Evolutionary conservation across 23 red algal species (phyloP), one percentile per base, ranked within the genome.

Genomic region (Agarophyton chilense): DNA sequence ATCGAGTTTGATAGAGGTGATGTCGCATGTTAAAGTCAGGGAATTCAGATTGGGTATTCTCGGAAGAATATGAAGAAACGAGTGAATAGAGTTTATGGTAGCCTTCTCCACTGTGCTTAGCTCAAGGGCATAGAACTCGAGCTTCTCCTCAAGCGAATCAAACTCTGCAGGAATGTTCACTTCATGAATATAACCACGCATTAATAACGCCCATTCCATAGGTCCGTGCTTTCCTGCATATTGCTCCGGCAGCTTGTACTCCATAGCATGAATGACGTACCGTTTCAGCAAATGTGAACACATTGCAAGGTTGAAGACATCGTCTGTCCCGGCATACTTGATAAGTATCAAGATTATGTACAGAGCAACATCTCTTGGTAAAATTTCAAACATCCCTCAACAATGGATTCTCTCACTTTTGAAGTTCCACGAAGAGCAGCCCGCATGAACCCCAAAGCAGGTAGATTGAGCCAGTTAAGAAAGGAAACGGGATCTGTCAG

Each of bases 11-110:
- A 31, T 26, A 36, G 60, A 4, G 60, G 6, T 14, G 6, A 65
- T 25, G 22, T 65, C 60, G 60, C 60, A 65, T 35, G 60, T 65
- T 14, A 65, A 36, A 65, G 60, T 65, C 60, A 65, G 60, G 10
- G 60, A 65, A 36, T 7, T 7, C 0, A 65, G 60, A 29, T 65
- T 65, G 29, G 60, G 60, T 29, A 65, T 65, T 65, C 31, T 65
- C 18, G 60, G 60, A 38, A 65, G 60, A 36, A 65, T 29, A 18
- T 65, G 31, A 0, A 31, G 60, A 38, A 65, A 33, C 31, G 60
- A 65, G 11, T 1, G 4, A 14, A 65, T 36, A 65, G 60, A 65
- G 29, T 65, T 65, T 65, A 65, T 36, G 28, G 26, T 65, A 31
- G 60, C 60, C 32, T 65, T 65, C 13, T 65, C 10, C 31, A 65